These are phyloP conservation scores for Akanthomyces dipterigenus DNA, from an alignment of 2,329 filamentous ascomycete genomes.

Conservation along the genomic window DNA sequence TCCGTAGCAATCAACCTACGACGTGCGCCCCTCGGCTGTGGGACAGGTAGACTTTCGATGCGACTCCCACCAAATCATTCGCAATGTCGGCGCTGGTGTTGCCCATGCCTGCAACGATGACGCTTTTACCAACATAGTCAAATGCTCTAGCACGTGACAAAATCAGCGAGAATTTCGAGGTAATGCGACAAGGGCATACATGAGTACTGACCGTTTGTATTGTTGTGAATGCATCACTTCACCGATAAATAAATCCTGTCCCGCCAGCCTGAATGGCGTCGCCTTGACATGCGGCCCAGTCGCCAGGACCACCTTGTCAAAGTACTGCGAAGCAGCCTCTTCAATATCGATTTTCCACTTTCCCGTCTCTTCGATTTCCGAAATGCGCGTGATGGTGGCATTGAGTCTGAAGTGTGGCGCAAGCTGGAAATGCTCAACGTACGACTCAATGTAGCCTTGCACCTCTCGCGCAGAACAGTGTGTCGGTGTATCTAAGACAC, in stretches of 20 bases:
- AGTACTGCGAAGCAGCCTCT: slow-evolving; percentile 19
- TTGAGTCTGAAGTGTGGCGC: slow-evolving; percentile 20
- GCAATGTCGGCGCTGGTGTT: slow-evolving; percentile 28
- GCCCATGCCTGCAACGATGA: slow-evolving; percentile 37
- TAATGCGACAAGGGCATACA: background rate
- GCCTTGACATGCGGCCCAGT: slow-evolving; percentile 28
- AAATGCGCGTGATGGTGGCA: slow-evolving; percentile 17
- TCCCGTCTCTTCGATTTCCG: slow-evolving; percentile 16
- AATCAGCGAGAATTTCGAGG: background rate
- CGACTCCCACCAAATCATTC: slow-evolving; percentile 26
- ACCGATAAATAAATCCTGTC: slow-evolving; percentile 31
- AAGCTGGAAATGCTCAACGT: slow-evolving; percentile 27
- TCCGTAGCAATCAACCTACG: slow-evolving; percentile 17
- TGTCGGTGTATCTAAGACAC: slow-evolving; percentile 12
- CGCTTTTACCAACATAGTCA: slow-evolving; percentile 33
- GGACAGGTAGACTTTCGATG: slow-evolving; percentile 34
- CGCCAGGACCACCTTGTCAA: slow-evolving; percentile 33
- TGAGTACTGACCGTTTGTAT: slow-evolving; percentile 24
- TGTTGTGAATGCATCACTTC: slow-evolving; percentile 32
- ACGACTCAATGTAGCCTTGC: slow-evolving; percentile 26
- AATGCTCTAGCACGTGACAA: slow-evolving; percentile 15
- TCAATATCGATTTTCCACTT: slow-evolving; percentile 25
- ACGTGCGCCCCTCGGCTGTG: slow-evolving; percentile 33
- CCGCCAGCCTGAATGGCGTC: slow-evolving; percentile 28
- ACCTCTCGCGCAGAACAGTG: slow-evolving; percentile 22